phyloP scores from a whole-genome alignment of 805 yeast species.

The Starmerella asiatica region DNA sequence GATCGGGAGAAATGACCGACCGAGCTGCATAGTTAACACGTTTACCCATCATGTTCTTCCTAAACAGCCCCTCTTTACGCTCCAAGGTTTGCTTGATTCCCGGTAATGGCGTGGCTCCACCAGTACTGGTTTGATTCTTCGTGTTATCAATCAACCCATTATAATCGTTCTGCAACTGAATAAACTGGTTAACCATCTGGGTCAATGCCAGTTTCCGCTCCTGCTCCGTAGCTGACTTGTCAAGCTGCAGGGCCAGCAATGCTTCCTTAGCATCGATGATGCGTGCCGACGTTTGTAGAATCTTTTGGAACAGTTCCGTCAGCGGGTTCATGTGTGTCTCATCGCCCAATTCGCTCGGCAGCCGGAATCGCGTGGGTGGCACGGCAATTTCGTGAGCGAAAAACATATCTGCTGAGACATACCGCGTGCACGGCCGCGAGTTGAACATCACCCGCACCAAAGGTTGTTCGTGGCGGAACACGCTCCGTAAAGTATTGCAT shows the following conservation, averaged over 20 bases:
- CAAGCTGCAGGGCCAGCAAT: conserved; percentile 47
- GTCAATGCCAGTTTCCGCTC: conserved; percentile 69
- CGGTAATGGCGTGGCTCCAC: conserved; percentile 65
- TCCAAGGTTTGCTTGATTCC: conserved; percentile 97
- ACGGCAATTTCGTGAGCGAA: conserved; percentile 80
- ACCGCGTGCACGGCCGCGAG: conserved; percentile 50
- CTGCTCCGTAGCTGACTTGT: conserved; percentile 40
- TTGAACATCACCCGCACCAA: conserved; percentile 66
- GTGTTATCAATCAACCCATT: conserved; percentile 87
- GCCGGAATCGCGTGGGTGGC: conserved; percentile 91
- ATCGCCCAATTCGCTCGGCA: conserved; percentile 94
- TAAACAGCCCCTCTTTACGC: conserved; percentile 95
- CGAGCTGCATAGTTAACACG: conserved; percentile 98
- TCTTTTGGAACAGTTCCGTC: conserved; percentile 71
- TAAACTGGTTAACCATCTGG: conserved; percentile 90
- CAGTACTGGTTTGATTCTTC: conserved; percentile 62
- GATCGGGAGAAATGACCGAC: conserved; percentile 98
- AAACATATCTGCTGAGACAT: conserved; percentile 62
- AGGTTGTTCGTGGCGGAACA: conserved; percentile 60
- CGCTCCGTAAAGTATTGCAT: conserved; percentile 57
- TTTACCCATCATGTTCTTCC: conserved; percentile 98
- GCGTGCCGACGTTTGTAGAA: conserved; percentile 63
- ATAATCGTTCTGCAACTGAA: conserved; percentile 86
- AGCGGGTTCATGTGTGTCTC: conserved; percentile 90
- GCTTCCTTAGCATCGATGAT: conserved; percentile 86